Evolutionary conservation across 306 rosid genomes (phyloP).

Genomic region (Castanea mollissima): DNA sequence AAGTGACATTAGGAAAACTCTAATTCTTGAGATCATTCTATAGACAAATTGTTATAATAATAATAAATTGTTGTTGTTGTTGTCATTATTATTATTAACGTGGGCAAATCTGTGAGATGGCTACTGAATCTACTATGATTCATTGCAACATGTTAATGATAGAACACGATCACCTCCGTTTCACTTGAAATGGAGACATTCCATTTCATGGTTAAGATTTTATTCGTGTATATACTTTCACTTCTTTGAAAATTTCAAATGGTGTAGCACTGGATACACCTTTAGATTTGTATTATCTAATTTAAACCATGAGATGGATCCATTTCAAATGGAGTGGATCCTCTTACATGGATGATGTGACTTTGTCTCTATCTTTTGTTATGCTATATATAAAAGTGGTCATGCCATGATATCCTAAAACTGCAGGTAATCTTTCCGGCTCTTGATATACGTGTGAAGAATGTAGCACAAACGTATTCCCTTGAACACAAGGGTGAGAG

Average conservation of each 20-base stretch:
- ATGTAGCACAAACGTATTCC: conserved; percentile 96
- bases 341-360: background rate
- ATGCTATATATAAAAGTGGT: conserved; percentile 19
- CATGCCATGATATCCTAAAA: conserved; percentile 26
- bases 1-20: background rate
- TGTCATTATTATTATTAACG: background rate
- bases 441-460: conserved; percentile 96
- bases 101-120: conserved; percentile 5
- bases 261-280: too few relatives aligned
- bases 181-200: too few relatives aligned
- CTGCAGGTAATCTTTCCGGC: conserved; percentile 96
- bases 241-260: too few relatives aligned
- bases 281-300: too few relatives aligned
- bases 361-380: conserved; percentile 21
- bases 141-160: background rate
- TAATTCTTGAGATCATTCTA: conserved; percentile 16
- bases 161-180: too few relatives aligned
- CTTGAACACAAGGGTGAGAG: conserved; percentile 97
- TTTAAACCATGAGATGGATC: too few relatives aligned
- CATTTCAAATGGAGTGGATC: too few relatives aligned
- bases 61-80: too few relatives aligned
- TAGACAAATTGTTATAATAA: background rate
- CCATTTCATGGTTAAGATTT: too few relatives aligned
- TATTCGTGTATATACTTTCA: too few relatives aligned
- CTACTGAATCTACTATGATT: conserved; percentile 4